These are phyloP conservation scores for Psilocybe cyanescens DNA, from an alignment of 768 basidiomycete species.

Conservation along the genomic window DNA sequence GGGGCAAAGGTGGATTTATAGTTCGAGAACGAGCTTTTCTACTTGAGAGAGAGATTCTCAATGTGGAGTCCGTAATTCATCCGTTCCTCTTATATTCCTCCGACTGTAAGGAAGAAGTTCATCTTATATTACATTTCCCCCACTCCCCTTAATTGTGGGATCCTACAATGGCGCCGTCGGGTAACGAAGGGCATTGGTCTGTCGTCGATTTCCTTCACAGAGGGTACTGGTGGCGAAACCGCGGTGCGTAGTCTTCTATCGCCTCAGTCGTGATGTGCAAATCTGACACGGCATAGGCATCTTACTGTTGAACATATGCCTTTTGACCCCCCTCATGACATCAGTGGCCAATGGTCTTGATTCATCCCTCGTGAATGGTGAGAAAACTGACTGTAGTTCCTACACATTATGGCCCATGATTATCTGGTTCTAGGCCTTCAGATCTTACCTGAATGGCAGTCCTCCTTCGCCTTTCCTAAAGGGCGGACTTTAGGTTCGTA, in stretches of 20 bases:
- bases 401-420: slow-evolving; percentile 17
- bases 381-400: neutral
- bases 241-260: slow-evolving; percentile 39
- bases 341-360: slow-evolving; percentile 70
- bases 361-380: slow-evolving; percentile 65
- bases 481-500: slow-evolving; percentile 52
- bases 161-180: slow-evolving; percentile 19
- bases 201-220: slow-evolving; percentile 62
- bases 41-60: neutral
- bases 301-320: slow-evolving; percentile 57
- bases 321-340: slow-evolving; percentile 67
- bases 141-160: neutral
- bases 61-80: slow-evolving; percentile 3
- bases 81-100: slow-evolving; percentile 2
- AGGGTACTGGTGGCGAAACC: slow-evolving; percentile 66
- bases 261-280: neutral
- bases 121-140: neutral
- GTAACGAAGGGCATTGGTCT: slow-evolving; percentile 34
- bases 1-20: neutral
- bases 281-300: slow-evolving; percentile 43
- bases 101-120: neutral
- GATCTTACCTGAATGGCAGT: slow-evolving; percentile 66
- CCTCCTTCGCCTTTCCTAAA: slow-evolving; percentile 55
- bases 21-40: neutral
- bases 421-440: slow-evolving; percentile 53